These are phyloP conservation scores for Pelargonium myrrhifolium DNA, from an alignment of 441 rosid genomes.

Conservation along the genomic window DNA sequence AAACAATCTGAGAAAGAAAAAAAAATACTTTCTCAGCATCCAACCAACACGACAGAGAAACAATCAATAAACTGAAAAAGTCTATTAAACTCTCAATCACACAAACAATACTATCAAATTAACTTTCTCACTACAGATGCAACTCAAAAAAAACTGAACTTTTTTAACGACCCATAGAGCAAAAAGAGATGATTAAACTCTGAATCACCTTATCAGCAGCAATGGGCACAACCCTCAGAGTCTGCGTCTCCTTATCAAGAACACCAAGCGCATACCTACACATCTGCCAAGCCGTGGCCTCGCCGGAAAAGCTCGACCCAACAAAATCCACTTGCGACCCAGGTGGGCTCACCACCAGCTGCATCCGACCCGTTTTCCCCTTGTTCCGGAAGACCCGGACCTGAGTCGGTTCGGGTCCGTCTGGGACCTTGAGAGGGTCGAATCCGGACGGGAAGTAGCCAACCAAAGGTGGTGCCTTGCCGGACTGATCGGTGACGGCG, in stretches of 20 bases:
- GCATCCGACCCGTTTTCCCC: slow-evolving; percentile 38
- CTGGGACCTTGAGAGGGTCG: slow-evolving; percentile 26
- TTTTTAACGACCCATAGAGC: not conserved
- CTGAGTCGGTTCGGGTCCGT: slow-evolving; percentile 17
- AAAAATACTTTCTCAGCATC: too few species aligned
- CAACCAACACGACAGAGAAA: too few species aligned
- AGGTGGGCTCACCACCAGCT: slow-evolving; percentile 63
- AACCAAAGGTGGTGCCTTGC: slow-evolving; percentile 48
- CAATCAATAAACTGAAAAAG: too few species aligned
- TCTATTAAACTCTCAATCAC: not conserved
- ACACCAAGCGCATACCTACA: slow-evolving; percentile 64
- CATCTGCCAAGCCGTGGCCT: slow-evolving; percentile 51
- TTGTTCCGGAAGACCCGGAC: slow-evolving; percentile 47
- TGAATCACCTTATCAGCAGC: slow-evolving; percentile 26
- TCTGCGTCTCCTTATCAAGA: slow-evolving; percentile 52
- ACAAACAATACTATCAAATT: not conserved
- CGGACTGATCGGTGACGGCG: slow-evolving; percentile 33
- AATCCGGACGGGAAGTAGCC: slow-evolving; percentile 77
- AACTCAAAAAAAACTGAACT: too few species aligned
- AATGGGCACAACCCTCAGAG: slow-evolving; percentile 61
- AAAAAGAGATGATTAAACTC: not conserved
- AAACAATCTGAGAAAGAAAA: too few species aligned
- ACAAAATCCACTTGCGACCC: slow-evolving; percentile 55
- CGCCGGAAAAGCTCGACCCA: slow-evolving; percentile 58
- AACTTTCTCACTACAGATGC: too few species aligned